Evolutionary conservation across 2,329 filamentous ascomycete genomes (phyloP).

Genomic region (Nemania sp.): DNA sequence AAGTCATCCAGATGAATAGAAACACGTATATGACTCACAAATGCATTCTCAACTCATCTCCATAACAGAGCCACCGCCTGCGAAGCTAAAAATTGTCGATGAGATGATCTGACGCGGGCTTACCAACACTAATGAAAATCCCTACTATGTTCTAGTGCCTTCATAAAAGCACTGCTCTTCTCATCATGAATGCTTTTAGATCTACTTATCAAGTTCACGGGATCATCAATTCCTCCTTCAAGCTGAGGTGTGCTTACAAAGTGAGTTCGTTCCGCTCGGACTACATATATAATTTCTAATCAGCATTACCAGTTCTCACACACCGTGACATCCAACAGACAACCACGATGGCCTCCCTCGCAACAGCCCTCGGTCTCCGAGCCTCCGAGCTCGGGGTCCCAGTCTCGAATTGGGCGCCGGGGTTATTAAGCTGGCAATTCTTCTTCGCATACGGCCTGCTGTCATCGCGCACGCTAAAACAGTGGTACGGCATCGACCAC

Average conservation of each 20-base stretch:
- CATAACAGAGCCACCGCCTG: not conserved
- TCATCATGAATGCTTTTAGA: not conserved
- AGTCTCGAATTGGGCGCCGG: conserved; percentile 44
- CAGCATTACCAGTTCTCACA: not conserved
- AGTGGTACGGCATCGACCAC: conserved; percentile 59
- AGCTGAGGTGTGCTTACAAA: not conserved
- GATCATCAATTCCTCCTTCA: not conserved
- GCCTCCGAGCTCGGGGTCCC: conserved; percentile 33
- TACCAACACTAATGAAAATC: not conserved
- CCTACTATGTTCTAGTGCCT: not conserved
- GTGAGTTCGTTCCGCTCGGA: not conserved
- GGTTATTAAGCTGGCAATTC: conserved; percentile 56
- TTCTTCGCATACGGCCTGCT: conserved; percentile 59
- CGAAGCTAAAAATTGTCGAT: not conserved
- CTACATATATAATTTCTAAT: not conserved
- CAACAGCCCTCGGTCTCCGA: conserved; percentile 47
- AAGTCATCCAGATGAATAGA: too few species aligned
- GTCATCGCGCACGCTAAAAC: conserved; percentile 58
- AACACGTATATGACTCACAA: too few species aligned
- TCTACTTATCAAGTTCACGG: not conserved
- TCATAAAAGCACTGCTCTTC: conserved; percentile 9
- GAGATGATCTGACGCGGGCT: not conserved
- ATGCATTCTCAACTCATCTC: not conserved
- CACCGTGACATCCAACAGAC: not conserved
- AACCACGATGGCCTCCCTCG: conserved; percentile 38